A percentile compares a stretch with the other conserved stretches of the same genome.
Evolutionary conservation across 106 monocot genomes (phyloP).

Genomic region (Platanthera zijinensis): DNA sequence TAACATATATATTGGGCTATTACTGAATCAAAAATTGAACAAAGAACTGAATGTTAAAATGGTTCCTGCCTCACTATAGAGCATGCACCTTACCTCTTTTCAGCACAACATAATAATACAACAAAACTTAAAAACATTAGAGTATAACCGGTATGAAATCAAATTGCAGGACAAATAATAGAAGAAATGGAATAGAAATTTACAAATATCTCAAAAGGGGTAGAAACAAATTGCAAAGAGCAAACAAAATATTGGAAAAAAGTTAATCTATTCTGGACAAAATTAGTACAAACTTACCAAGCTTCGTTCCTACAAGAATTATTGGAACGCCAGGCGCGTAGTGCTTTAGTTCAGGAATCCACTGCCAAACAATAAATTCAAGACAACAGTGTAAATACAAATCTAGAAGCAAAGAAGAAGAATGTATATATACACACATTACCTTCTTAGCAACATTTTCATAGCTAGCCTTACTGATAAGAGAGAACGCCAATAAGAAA

Average conservation of each 20-base stretch:
- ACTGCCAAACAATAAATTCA: constrained; percentile 13
- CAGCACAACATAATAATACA: neutral
- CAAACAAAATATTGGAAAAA: neutral
- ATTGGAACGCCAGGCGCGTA: constrained; percentile 45
- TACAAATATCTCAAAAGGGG: neutral
- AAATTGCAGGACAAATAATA: neutral
- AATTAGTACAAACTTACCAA: constrained; percentile 20
- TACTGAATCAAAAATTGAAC: too few species aligned
- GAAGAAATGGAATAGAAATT: neutral
- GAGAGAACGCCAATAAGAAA: constrained; percentile 39
- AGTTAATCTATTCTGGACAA: neutral
- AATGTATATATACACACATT: neutral
- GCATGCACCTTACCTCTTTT: neutral
- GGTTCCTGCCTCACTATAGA: neutral
- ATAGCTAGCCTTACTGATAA: constrained; percentile 44
- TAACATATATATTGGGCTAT: too few species aligned
- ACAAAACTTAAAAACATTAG: neutral
- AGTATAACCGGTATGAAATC: neutral
- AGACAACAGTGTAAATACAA: neutral
- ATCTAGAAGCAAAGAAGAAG: neutral
- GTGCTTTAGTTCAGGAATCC: constrained; percentile 42
- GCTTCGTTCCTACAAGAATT: constrained; percentile 45
- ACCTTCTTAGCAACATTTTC: constrained; percentile 44
- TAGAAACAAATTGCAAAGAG: neutral
- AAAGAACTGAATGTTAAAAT: neutral